Evolutionary conservation across 768 basidiomycete genomes (phyloP).

Genomic region (Ramaria sp.): DNA sequence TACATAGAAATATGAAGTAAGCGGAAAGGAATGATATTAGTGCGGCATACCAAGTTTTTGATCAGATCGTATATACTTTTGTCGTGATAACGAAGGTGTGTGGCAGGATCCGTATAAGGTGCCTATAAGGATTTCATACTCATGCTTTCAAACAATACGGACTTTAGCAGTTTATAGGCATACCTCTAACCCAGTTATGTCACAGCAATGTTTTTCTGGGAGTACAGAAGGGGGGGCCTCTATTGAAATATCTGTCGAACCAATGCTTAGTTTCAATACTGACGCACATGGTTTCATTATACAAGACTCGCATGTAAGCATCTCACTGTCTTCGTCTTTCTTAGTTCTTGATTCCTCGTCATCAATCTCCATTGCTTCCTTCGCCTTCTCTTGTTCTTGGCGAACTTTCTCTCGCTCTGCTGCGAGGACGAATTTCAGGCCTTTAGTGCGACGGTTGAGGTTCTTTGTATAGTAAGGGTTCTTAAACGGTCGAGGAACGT

Average conservation of each 20-base stretch:
- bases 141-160: background rate
- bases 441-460: conserved; percentile 61
- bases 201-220: conserved; percentile 70
- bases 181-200: conserved; percentile 80
- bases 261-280: background rate
- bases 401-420: conserved; percentile 73
- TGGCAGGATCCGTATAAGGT: conserved; percentile 75
- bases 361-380: conserved; percentile 48
- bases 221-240: conserved; percentile 78
- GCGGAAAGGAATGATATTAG: background rate
- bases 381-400: conserved; percentile 51
- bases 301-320: conserved; percentile 52
- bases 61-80: conserved; percentile 80
- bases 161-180: conserved; percentile 4
- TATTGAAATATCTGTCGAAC: conserved; percentile 53
- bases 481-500: conserved; percentile 68
- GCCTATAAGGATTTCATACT: conserved; percentile 33
- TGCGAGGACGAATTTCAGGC: conserved; percentile 64
- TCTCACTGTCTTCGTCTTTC: conserved; percentile 39
- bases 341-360: conserved; percentile 21
- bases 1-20: conserved; percentile 21
- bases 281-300: background rate
- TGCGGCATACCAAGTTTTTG: conserved; percentile 47
- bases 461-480: conserved; percentile 62
- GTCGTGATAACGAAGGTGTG: conserved; percentile 72